These are phyloP conservation scores for Asterionellopsis glacialis DNA, from an alignment of 108 stramenopile genomes.

Conservation along the genomic window DNA sequence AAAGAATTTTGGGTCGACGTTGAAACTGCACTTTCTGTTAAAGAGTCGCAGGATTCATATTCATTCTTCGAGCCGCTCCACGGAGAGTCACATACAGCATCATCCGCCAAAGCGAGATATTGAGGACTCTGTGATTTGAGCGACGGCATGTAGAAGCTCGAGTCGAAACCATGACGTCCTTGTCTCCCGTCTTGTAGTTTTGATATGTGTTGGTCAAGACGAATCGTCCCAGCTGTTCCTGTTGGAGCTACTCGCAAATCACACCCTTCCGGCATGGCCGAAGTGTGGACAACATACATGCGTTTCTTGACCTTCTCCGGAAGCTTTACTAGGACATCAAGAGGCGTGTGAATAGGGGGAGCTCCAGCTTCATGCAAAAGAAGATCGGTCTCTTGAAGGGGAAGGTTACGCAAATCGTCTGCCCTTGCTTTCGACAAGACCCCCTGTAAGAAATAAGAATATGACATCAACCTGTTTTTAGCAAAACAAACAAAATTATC, in stretches of 20 bases:
- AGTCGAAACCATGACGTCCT: neutral
- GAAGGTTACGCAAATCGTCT: slow-evolving; percentile 70
- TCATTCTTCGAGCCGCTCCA: slow-evolving; percentile 4
- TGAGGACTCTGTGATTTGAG: neutral
- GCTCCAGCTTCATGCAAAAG: slow-evolving; percentile 87
- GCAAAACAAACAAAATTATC: neutral
- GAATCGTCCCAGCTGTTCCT: slow-evolving; percentile 71
- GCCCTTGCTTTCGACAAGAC: slow-evolving; percentile 57
- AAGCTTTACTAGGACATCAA: slow-evolving; percentile 57
- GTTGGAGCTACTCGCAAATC: slow-evolving; percentile 65
- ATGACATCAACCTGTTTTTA: neutral
- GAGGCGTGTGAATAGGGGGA: slow-evolving; percentile 86
- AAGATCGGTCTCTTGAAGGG: slow-evolving; percentile 72
- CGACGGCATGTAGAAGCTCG: too few species aligned
- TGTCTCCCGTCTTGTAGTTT: neutral
- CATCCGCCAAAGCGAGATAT: neutral
- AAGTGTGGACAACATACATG: slow-evolving; percentile 83
- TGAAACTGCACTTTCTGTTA: neutral
- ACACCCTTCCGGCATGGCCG: slow-evolving; percentile 38
- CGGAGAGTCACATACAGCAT: neutral
- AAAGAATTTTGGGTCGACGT: neutral
- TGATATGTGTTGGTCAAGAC: slow-evolving; percentile 30
- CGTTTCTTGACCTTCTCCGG: slow-evolving; percentile 58
- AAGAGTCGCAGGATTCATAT: neutral
- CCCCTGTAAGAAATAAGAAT: slow-evolving; percentile 31